These are phyloP conservation scores for Closterium sp. DNA, from an alignment of 139 green algal genomes.

Conservation along the genomic window DNA sequence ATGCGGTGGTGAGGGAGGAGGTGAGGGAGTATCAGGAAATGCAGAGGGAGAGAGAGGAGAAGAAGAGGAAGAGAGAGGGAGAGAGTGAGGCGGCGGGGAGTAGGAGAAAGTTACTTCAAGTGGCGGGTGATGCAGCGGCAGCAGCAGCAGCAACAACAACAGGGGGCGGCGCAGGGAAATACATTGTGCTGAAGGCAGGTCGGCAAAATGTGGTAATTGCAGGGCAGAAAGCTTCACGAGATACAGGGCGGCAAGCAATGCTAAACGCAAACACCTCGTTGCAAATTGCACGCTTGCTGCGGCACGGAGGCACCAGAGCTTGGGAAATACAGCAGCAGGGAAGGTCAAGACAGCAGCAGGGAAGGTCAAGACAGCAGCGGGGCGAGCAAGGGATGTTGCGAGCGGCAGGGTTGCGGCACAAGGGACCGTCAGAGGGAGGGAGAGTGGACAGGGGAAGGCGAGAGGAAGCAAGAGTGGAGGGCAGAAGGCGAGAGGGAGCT, in stretches of 20 bases:
- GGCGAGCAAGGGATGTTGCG: too few species aligned
- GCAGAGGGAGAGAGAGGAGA: background rate
- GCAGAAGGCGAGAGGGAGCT: background rate
- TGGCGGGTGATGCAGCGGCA: background rate
- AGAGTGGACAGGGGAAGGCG: background rate
- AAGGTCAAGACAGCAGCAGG: too few species aligned
- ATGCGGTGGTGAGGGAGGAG: background rate
- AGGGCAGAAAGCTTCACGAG: too few species aligned
- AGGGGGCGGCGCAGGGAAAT: background rate
- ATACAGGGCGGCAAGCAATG: too few species aligned
- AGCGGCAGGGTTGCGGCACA: background rate
- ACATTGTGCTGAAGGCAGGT: too few species aligned
- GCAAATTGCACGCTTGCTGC: too few species aligned
- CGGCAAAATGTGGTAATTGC: too few species aligned
- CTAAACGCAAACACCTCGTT: too few species aligned
- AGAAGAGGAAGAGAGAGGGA: background rate
- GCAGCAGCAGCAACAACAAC: too few species aligned
- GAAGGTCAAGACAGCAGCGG: too few species aligned
- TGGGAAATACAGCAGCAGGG: too few species aligned
- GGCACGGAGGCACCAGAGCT: too few species aligned
- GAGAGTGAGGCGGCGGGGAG: background rate
- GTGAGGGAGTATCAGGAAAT: background rate
- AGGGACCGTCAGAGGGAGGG: background rate
- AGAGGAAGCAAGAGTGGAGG: background rate
- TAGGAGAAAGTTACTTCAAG: background rate